A percentile compares a stretch with the other conserved stretches of the same genome.
Conservation (phyloP, 192 early-diverging fungal genomes). For the Entomortierella beljakovae region DNA sequence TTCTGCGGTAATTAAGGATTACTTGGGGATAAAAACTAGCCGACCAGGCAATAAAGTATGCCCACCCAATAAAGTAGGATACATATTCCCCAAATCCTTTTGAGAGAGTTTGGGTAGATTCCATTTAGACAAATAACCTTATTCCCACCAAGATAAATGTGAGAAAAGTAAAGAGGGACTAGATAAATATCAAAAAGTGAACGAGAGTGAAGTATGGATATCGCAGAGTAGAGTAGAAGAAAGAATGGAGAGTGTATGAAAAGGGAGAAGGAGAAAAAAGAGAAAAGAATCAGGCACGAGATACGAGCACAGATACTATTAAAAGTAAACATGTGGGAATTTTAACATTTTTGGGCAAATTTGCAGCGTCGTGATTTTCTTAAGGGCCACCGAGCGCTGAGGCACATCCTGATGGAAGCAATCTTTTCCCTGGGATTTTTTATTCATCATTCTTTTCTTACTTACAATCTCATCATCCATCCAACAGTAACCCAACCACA, state of each 20-base stretch:
- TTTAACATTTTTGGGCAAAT: no score
- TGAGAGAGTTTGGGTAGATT: background rate
- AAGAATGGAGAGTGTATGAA: background rate
- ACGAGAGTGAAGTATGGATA: no score
- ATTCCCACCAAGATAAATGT: background rate
- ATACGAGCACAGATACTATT: no score
- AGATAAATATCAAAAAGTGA: no score
- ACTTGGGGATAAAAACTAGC: slow-evolving; percentile 91
- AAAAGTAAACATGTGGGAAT: no score
- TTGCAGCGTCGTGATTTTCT: background rate
- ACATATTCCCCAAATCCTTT: slow-evolving; percentile 18
- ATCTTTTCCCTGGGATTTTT: background rate
- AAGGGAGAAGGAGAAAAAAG: background rate
- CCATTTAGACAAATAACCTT: no score
- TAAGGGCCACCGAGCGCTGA: background rate
- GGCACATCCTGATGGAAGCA: no score
- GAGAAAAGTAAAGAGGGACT: no score
- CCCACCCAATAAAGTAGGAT: slow-evolving; percentile 40
- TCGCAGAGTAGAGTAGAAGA: background rate
- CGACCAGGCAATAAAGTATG: slow-evolving; percentile 89
- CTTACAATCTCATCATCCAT: slow-evolving; percentile 3
- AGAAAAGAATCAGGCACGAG: no score
- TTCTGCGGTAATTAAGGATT: slow-evolving; percentile 80
- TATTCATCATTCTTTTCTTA: background rate
- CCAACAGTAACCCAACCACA: background rate